phyloP scores from a whole-genome alignment of 2,329 filamentous ascomycete genomes.

The Zasmidium citrigriseum region DNA sequence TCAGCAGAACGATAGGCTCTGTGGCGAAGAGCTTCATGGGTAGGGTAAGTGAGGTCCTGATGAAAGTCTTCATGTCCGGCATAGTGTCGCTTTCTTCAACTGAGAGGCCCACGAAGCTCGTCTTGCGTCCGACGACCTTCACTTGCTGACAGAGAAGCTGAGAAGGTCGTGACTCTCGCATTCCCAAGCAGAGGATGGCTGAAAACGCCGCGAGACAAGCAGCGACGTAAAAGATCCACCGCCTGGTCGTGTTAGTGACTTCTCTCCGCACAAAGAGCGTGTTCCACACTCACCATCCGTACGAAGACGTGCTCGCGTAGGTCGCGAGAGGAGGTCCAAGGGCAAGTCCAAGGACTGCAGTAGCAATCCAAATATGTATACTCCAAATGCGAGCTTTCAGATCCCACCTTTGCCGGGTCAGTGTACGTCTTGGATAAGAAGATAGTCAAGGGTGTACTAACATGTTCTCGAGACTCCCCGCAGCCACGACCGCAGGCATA shows the following conservation, averaged over 20 bases:
- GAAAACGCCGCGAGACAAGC: background rate
- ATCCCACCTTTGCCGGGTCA: slow-evolving; percentile 46
- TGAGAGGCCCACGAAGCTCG: slow-evolving; percentile 28
- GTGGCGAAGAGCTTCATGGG: slow-evolving; percentile 47
- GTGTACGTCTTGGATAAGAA: too few species aligned
- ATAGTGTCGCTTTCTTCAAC: slow-evolving; percentile 40
- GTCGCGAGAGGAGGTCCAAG: slow-evolving; percentile 1
- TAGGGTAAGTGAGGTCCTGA: slow-evolving; percentile 42
- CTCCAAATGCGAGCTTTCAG: slow-evolving; percentile 44
- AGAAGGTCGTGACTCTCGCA: slow-evolving; percentile 33
- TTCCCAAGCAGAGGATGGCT: slow-evolving; percentile 1
- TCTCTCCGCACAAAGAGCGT: background rate
- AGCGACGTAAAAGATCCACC: slow-evolving; percentile 1
- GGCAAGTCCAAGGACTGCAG: slow-evolving; percentile 4
- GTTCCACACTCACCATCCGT: slow-evolving; percentile 2
- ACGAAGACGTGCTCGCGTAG: background rate
- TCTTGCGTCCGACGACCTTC: slow-evolving; percentile 30
- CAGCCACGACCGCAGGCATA: slow-evolving; percentile 50
- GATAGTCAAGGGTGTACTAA: too few species aligned
- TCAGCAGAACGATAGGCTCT: slow-evolving; percentile 49
- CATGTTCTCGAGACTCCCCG: slow-evolving; percentile 54
- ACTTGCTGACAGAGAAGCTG: slow-evolving; percentile 43
- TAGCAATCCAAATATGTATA: slow-evolving; percentile 4
- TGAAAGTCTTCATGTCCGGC: slow-evolving; percentile 40
- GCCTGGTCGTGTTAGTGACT: background rate